A percentile compares a stretch with the other conserved stretches of the same genome.
phyloP scores from a whole-genome alignment of 176 grass and related monocot species.

The Carex cristatella region DNA sequence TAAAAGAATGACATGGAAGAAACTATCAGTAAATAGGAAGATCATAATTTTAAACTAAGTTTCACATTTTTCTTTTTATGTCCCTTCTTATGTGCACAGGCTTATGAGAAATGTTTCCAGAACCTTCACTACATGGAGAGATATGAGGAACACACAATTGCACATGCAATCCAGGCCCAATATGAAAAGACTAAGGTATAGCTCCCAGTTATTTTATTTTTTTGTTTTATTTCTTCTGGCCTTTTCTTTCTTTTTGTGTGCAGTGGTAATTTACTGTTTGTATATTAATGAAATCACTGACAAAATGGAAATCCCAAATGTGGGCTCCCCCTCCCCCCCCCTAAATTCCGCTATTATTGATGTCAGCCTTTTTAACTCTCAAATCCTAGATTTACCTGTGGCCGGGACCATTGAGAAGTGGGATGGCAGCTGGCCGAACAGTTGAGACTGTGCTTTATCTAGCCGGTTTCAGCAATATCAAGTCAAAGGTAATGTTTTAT shows the following conservation, averaged over 20 bases:
- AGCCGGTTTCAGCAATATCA: constrained; percentile 86
- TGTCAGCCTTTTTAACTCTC: not conserved
- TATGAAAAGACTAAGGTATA: constrained; percentile 95
- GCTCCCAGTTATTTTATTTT: not conserved
- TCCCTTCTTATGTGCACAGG: constrained; percentile 40
- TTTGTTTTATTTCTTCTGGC: not conserved
- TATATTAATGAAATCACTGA: not conserved
- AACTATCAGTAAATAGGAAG: not conserved
- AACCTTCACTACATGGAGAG: constrained; percentile 93
- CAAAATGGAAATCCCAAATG: not conserved
- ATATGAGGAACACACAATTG: constrained; percentile 92
- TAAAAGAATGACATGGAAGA: not conserved
- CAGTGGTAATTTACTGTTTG: not conserved
- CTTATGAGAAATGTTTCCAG: constrained; percentile 98
- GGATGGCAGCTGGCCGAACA: constrained; percentile 60
- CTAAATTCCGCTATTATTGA: not conserved
- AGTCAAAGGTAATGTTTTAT: constrained; percentile 51
- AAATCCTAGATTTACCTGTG: constrained; percentile 75
- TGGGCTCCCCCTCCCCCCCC: not conserved
- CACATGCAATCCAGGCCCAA: constrained; percentile 85
- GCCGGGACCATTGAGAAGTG: constrained; percentile 66
- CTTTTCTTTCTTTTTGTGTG: not conserved
- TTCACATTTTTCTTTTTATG: not conserved
- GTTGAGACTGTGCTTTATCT: constrained; percentile 78
- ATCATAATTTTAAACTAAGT: not conserved